Conservation (phyloP, 139 green algal genomes). For the Coelastrella sp. region DNA sequence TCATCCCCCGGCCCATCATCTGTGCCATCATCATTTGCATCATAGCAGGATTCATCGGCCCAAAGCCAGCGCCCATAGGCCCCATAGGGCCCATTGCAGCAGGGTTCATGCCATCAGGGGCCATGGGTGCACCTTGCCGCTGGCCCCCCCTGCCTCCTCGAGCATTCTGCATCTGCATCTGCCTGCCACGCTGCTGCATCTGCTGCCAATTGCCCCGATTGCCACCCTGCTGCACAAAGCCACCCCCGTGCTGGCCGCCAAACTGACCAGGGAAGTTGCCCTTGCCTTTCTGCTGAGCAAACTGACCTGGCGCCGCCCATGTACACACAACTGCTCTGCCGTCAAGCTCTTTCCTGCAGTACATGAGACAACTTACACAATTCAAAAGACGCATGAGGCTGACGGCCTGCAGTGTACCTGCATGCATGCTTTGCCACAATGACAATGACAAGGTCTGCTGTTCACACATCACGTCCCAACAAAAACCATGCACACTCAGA, state of each 20-base stretch:
- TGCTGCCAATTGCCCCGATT: conserved; percentile 40
- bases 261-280: not conserved
- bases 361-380: not conserved
- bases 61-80: conserved; percentile 10
- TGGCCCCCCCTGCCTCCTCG: not conserved
- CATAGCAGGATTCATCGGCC: conserved; percentile 21
- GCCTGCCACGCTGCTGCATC: not conserved
- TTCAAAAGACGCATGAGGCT: not conserved
- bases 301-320: conserved; percentile 24
- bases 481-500: not conserved
- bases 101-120: not conserved
- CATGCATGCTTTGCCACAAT: no score
- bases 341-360: not conserved
- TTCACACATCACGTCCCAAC: not conserved
- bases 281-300: not conserved
- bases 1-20: conserved; percentile 32
- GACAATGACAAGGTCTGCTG: no score
- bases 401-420: not conserved
- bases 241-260: not conserved
- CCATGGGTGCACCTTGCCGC: conserved; percentile 18
- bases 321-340: not conserved
- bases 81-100: conserved; percentile 7
- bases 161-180: not conserved
- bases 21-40: conserved; percentile 47
- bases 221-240: not conserved